Evolutionary conservation across 129 eudicot genomes (phyloP).

Genomic region (Arctium minus): DNA sequence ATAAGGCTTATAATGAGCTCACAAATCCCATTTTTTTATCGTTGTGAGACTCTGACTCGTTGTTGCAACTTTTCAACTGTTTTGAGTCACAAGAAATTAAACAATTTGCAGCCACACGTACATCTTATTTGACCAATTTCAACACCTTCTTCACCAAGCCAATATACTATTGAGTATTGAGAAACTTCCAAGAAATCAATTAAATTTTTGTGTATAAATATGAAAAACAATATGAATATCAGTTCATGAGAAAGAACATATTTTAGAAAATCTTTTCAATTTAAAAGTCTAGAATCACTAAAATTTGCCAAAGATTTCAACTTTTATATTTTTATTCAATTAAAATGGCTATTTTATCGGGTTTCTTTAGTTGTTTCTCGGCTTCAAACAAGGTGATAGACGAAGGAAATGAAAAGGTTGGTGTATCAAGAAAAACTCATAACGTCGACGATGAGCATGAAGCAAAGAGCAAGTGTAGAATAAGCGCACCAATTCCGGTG

Average conservation of each 20-base stretch:
- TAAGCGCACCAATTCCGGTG: conserved; percentile 22
- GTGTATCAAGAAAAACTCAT: background rate
- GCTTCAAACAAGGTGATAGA: conserved; percentile 8
- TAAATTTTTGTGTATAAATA: background rate
- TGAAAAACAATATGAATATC: background rate
- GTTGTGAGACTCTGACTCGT: too few species aligned
- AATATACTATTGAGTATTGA: background rate
- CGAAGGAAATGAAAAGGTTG: background rate
- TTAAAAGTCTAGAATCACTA: background rate
- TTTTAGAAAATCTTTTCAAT: background rate
- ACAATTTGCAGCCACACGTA: background rate
- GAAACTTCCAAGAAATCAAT: background rate
- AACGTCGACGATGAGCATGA: background rate
- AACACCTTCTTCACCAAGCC: background rate
- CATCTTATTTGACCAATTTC: background rate
- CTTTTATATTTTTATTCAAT: background rate
- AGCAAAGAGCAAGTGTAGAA: background rate
- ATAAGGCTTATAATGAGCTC: too few species aligned
- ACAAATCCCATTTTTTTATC: too few species aligned
- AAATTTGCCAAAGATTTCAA: background rate
- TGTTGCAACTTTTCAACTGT: too few species aligned
- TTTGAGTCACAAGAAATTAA: too few species aligned
- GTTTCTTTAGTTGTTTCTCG: conserved; percentile 7
- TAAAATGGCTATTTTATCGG: conserved; percentile 14
- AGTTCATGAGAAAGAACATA: background rate